phyloP scores from a whole-genome alignment of 1,284 basidiomycete species.

The Microbotryomycetes sp. region DNA sequence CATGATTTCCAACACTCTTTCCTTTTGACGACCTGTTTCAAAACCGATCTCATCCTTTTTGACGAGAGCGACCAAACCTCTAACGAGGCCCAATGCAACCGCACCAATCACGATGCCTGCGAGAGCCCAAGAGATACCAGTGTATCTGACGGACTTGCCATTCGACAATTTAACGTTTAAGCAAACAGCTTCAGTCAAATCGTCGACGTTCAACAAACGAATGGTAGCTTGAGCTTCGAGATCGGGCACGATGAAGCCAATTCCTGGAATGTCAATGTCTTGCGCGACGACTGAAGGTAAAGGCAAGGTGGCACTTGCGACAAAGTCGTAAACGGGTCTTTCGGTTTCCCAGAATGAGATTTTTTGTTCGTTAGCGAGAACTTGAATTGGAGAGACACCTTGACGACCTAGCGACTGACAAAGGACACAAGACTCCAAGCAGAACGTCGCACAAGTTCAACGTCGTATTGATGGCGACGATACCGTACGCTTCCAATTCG shows the following conservation, averaged over 20 bases:
- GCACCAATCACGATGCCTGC: constrained; percentile 63
- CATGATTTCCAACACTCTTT: constrained; percentile 68
- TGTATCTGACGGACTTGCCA: constrained; percentile 72
- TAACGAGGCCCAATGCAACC: constrained; percentile 59
- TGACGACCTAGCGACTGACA: constrained; percentile 40
- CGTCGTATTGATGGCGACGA: constrained; percentile 65
- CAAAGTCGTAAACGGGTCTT: constrained; percentile 70
- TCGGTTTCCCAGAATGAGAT: too few relatives aligned
- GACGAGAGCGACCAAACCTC: constrained; percentile 27
- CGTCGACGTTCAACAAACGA: constrained; percentile 61
- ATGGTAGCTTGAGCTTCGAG: constrained; percentile 70
- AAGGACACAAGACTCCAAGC: constrained; percentile 71
- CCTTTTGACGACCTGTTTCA: constrained; percentile 41
- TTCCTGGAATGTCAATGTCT: constrained; percentile 57
- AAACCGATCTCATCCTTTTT: constrained; percentile 42
- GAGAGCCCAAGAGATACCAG: constrained; percentile 68
- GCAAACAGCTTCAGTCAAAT: constrained; percentile 71
- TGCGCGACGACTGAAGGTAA: constrained; percentile 33
- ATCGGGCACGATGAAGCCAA: constrained; percentile 83
- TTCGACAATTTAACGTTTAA: constrained; percentile 87
- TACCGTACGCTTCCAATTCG: constrained; percentile 29
- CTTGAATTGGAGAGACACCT: neutral
- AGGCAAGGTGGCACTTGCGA: constrained; percentile 47
- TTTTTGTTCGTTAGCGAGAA: too few relatives aligned
- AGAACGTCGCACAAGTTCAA: constrained; percentile 65